A percentile compares a stretch with the other conserved stretches of the same genome.
Conservation (phyloP, 108 stramenopile genomes). For the Skeletonema costatum region DNA sequence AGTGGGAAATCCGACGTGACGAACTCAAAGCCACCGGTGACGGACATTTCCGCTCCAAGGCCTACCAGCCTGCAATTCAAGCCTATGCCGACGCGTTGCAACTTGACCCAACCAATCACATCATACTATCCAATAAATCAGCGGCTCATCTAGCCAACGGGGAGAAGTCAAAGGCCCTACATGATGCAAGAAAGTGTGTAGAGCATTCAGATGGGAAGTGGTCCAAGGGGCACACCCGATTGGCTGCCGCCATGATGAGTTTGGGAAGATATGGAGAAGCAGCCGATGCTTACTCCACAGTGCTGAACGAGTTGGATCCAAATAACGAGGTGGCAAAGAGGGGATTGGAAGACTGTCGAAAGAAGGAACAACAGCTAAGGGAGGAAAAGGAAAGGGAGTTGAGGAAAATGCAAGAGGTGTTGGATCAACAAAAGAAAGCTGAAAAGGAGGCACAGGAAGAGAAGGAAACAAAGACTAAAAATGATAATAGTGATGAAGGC, state of each 20-base stretch:
- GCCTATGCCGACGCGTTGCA: conserved; percentile 68
- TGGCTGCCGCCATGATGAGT: conserved; percentile 79
- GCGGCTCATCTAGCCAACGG: conserved; percentile 81
- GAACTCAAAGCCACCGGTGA: conserved; percentile 65
- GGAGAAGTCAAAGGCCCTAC: conserved; percentile 75
- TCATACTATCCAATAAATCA: conserved; percentile 75
- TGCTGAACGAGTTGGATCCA: conserved; percentile 57
- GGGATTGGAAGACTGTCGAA: conserved; percentile 66
- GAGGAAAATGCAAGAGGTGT: conserved; percentile 23
- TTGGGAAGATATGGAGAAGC: conserved; percentile 74
- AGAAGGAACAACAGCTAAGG: conserved; percentile 23
- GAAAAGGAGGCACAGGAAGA: conserved; percentile 3
- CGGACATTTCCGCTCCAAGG: conserved; percentile 64
- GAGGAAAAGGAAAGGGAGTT: conserved; percentile 40
- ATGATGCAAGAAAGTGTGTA: conserved; percentile 71
- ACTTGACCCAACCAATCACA: conserved; percentile 66
- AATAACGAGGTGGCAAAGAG: conserved; percentile 61
- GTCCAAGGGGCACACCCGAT: conserved; percentile 71
- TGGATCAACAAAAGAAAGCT: conserved; percentile 19
- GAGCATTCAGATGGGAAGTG: conserved; percentile 39
- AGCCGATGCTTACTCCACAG: conserved; percentile 52
- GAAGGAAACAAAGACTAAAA: not conserved
- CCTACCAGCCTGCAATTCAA: conserved; percentile 63
- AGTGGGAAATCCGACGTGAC: conserved; percentile 86
- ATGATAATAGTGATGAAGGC: conserved; percentile 26